Base-by-base conservation (phyloP, 768 basidiomycete species). In the Dioszegia aurantiaca region DNA sequence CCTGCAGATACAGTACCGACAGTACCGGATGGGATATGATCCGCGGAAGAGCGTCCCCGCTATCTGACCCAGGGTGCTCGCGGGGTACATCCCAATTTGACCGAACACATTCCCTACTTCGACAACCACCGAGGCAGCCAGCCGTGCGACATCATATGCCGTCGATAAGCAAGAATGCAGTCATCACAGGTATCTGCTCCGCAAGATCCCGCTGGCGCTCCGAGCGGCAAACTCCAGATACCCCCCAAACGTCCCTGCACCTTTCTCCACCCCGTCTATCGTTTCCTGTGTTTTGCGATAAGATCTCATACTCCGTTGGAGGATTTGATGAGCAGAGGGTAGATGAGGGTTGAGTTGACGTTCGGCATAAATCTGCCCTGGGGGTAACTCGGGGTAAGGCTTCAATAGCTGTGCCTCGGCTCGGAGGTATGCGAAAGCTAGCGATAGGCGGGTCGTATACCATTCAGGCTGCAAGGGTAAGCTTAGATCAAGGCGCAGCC, bases 331-430 rank as follows among this genome's bases (percentile, higher is more conserved):
- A 1, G 70, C 65, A n/a, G 46, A 11, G 19, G 48, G 28, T 3
- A 72, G 55, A 40, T 69, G 60, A 0, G 63, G 63, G 44, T 68
- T 67, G 6, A 48, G 45, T 16, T 40, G 19, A 1, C 28, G 16
- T 11, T n/a, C 30, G 26, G 57, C 40, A 23, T 45, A 37, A 24
- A 39, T 45, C 12, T 53, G 51, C 6, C 30, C 21, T 24, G 49
- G n/a, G 9, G 55, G 52, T 19, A 39, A 24, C 19, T 26, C 23
- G 24, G 69, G 65, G 37, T 59, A 60, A 1, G 70, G 68, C 58
- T 66, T 62, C 12, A 72, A 62, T 2, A 72, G 60, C 12, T 57
- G 56, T 0, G 69, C 68, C 64, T 70, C 69, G 14, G 68, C 59
- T 28, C 58, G 33, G 1, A 72, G 60, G 33, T 72, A 72, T 9